Conservation (phyloP, 192 early-diverging fungal genomes). For the Pilaira anomala region DNA sequence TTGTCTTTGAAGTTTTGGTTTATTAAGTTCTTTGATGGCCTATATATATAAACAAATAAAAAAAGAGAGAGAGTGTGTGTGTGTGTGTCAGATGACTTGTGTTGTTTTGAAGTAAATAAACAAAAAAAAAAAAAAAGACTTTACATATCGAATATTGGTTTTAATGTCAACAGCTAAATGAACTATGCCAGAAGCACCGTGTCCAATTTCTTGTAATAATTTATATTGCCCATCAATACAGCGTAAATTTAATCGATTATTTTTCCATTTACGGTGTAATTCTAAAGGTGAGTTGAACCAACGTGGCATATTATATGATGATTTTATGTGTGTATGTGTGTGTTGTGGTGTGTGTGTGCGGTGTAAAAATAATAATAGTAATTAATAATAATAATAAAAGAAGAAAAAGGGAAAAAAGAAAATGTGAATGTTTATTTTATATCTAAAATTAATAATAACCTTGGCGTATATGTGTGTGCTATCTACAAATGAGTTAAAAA, state of each 20-base stretch:
- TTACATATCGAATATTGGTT: constrained; percentile 18
- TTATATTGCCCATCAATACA: constrained; percentile 10
- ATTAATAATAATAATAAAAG: not conserved
- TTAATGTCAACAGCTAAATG: constrained; percentile 20
- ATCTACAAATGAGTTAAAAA: not conserved
- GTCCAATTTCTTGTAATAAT: constrained; percentile 12
- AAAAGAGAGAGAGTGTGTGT: too few species aligned
- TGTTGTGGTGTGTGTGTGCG: too few species aligned
- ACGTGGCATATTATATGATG: not conserved
- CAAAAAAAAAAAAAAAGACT: too few species aligned
- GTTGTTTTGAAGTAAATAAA: too few species aligned
- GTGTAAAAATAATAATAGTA: constrained; percentile 2
- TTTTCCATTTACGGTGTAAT: constrained; percentile 10
- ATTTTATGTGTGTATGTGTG: too few species aligned
- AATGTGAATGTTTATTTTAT: constrained; percentile 2
- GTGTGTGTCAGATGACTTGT: too few species aligned
- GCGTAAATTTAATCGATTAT: not conserved
- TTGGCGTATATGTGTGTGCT: not conserved
- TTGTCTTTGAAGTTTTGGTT: constrained; percentile 10
- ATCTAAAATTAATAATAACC: not conserved
- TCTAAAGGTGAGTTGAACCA: constrained; percentile 12
- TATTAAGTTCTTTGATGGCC: constrained; percentile 22
- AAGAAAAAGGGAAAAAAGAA: not conserved
- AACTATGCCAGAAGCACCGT: constrained; percentile 19
- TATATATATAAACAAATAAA: too few species aligned